Evolutionary conservation across 352 stramenopile genomes (phyloP).

Genomic region (Phytophthora ramorum): DNA sequence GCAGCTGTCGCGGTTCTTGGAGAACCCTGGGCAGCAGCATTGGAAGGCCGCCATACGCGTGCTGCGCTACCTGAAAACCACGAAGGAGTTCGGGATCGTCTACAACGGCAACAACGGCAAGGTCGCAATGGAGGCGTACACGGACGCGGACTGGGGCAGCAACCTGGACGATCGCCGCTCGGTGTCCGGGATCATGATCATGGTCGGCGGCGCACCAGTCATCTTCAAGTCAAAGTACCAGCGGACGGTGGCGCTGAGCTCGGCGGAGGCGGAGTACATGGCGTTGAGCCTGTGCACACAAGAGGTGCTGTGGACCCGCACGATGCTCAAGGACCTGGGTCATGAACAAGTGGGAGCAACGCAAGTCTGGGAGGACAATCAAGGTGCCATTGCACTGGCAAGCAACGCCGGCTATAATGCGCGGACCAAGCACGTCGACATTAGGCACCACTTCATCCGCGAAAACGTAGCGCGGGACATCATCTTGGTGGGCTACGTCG

Average conservation of each 20-base stretch:
- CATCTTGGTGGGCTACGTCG: too few species aligned
- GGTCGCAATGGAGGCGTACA: slow-evolving; percentile 5
- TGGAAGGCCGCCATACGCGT: slow-evolving; percentile 11
- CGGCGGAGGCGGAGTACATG: slow-evolving; percentile 27
- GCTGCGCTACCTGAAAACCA: slow-evolving; percentile 10
- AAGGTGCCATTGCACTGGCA: too few species aligned
- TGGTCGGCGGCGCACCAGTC: slow-evolving; percentile 14
- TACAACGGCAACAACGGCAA: neutral
- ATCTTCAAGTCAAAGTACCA: slow-evolving; percentile 21
- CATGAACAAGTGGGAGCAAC: slow-evolving; percentile 6
- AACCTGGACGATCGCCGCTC: slow-evolving; percentile 22
- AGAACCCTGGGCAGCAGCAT: slow-evolving; percentile 10
- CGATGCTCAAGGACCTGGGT: slow-evolving; percentile 19
- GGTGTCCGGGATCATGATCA: slow-evolving; percentile 19
- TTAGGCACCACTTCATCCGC: too few species aligned
- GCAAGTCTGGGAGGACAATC: slow-evolving; percentile 8
- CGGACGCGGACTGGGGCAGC: slow-evolving; percentile 18
- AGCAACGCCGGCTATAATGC: too few species aligned
- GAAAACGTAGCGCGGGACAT: too few species aligned
- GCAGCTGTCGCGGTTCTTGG: slow-evolving; percentile 4
- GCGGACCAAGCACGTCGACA: too few species aligned
- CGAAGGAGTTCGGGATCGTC: slow-evolving; percentile 1
- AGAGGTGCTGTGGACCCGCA: slow-evolving; percentile 14
- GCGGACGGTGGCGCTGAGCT: slow-evolving; percentile 20
- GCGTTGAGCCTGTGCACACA: slow-evolving; percentile 12